phyloP scores from a whole-genome alignment of 306 rosid genomes.

The Prunus mira region DNA sequence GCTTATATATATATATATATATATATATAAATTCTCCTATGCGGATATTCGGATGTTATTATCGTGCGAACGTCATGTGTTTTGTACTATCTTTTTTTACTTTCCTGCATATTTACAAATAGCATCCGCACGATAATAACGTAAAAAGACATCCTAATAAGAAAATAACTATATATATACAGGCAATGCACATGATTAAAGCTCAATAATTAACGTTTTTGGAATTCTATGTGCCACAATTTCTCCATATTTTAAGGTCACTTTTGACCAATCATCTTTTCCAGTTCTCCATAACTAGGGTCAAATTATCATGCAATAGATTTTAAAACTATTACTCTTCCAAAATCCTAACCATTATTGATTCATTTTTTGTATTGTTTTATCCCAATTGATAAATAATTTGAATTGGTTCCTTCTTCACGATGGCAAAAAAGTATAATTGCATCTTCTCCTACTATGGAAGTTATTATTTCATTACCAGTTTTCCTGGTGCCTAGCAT shows the following conservation, averaged over 20 bases:
- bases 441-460: not conserved
- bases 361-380: too few species aligned
- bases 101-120: too few species aligned
- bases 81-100: rapidly evolving
- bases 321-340: too few species aligned
- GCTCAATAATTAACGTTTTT: not conserved
- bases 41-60: too few species aligned
- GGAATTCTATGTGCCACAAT: slow-evolving; percentile 1
- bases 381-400: not conserved
- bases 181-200: not conserved
- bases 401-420: not conserved
- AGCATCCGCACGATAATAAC: too few species aligned
- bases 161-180: too few species aligned
- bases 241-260: not conserved
- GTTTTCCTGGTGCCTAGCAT: too few species aligned
- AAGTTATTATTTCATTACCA: not conserved
- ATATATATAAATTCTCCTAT: too few species aligned
- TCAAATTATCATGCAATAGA: too few species aligned
- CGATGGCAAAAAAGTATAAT: not conserved
- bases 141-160: too few species aligned
- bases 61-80: too few species aligned
- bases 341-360: too few species aligned
- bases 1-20: not conserved
- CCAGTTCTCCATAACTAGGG: not conserved
- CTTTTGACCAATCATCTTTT: not conserved